phyloP scores from a whole-genome alignment of 2,329 filamentous ascomycete species.

The Colletotrichum plurivorum region DNA sequence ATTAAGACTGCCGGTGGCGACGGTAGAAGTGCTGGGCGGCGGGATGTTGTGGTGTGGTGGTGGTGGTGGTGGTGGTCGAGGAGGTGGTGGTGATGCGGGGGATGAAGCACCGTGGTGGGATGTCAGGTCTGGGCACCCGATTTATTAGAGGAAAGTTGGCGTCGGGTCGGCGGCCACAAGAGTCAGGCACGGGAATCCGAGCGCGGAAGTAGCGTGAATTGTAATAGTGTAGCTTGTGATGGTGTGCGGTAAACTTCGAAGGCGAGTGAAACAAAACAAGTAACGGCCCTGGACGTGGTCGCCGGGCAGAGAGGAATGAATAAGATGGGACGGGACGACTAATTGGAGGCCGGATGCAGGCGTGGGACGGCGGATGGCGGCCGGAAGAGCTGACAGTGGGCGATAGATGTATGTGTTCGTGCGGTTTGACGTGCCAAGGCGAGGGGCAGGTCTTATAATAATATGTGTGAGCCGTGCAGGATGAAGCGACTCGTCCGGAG shows the following conservation, averaged over 20 bases:
- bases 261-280: conserved; percentile 40
- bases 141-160: conserved; percentile 27
- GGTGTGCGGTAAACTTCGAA: conserved; percentile 29
- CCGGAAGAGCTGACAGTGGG: conserved; percentile 3
- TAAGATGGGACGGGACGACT: conserved; percentile 25
- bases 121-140: conserved; percentile 32
- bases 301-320: conserved; percentile 27
- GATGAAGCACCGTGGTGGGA: background rate
- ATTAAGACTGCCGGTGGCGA: background rate
- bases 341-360: conserved; percentile 8
- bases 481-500: background rate
- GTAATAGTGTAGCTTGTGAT: background rate
- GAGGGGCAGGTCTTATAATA: conserved; percentile 20
- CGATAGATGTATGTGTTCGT: background rate
- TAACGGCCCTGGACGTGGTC: conserved; percentile 31
- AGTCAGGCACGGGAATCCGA: conserved; percentile 25
- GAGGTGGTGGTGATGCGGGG: conserved; percentile 17
- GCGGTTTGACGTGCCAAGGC: conserved; percentile 36
- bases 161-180: background rate
- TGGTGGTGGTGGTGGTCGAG: background rate
- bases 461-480: conserved; percentile 14
- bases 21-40: background rate
- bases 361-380: conserved; percentile 5
- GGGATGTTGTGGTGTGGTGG: conserved; percentile 4
- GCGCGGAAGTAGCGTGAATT: conserved; percentile 7